Evolutionary conservation across 768 basidiomycete species (phyloP).

Genomic region (Russula sp.): DNA sequence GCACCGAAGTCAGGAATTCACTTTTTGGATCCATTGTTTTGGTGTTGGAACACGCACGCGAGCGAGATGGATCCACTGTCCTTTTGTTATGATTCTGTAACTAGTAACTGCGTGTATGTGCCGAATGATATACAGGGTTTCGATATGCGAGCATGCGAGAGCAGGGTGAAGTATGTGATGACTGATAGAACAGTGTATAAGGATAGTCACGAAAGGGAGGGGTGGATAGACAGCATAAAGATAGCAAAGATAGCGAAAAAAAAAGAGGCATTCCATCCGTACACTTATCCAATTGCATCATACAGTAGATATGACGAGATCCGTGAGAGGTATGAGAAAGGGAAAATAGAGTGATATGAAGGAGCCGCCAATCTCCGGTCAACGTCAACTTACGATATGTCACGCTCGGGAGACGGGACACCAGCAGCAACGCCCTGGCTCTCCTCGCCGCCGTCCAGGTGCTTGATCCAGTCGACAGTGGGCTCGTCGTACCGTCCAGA

Average conservation of each 20-base stretch:
- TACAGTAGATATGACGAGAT: not conserved
- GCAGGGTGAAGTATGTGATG: not conserved
- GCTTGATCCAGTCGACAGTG: slow-evolving; percentile 11
- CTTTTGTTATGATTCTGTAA: slow-evolving; percentile 1
- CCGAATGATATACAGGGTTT: slow-evolving; percentile 4
- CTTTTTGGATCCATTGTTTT: too few relatives aligned
- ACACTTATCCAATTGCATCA: not conserved
- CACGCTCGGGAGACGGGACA: not conserved
- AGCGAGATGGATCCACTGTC: not conserved
- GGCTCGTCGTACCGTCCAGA: not conserved
- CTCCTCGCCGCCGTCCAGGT: not conserved
- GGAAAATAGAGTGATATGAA: too few relatives aligned
- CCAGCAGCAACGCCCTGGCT: not conserved
- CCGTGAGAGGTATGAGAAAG: not conserved
- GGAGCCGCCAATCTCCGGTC: not conserved
- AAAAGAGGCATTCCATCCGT: not conserved
- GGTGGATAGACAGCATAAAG: slow-evolving; percentile 16
- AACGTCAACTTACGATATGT: not conserved
- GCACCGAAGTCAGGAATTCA: not conserved
- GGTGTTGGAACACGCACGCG: not conserved
- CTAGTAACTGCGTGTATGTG: not conserved
- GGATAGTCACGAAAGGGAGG: not conserved
- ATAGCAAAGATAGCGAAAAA: slow-evolving; percentile 10
- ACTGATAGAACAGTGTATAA: not conserved
- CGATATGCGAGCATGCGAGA: not conserved